phyloP scores from a whole-genome alignment of 768 basidiomycete genomes.

The Trametes sanguinea region DNA sequence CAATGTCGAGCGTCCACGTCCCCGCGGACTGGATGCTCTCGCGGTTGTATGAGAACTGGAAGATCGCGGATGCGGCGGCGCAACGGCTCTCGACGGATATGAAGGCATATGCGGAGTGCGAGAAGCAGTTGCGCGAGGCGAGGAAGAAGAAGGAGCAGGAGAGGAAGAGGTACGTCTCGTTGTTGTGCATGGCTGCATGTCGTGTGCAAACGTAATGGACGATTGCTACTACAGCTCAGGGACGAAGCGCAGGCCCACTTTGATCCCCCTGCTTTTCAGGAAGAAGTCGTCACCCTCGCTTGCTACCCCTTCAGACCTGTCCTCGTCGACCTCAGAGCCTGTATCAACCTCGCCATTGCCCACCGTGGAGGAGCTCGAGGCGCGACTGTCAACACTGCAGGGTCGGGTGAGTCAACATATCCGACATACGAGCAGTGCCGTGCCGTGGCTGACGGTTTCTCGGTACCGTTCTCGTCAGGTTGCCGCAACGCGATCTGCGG shows the following conservation, averaged over 20 bases:
- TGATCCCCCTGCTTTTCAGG: slow-evolving; percentile 2
- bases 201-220: background rate
- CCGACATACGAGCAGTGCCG: background rate
- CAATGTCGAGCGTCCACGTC: slow-evolving; percentile 5
- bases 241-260: slow-evolving; percentile 15
- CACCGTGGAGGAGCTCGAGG: slow-evolving; percentile 15
- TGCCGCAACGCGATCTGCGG: slow-evolving; percentile 6
- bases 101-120: slow-evolving; percentile 14
- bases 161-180: slow-evolving; percentile 6
- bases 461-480: slow-evolving; percentile 2
- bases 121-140: slow-evolving; percentile 14
- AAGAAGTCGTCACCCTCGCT: background rate
- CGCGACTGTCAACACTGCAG: slow-evolving; percentile 3
- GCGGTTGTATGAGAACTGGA: slow-evolving; percentile 22
- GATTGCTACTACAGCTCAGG: background rate
- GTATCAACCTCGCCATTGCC: background rate
- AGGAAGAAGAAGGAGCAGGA: slow-evolving; percentile 3
- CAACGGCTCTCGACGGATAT: slow-evolving; percentile 20
- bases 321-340: background rate
- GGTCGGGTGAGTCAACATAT: slow-evolving; percentile 10
- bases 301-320: background rate
- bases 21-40: slow-evolving; percentile 19
- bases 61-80: slow-evolving; percentile 24
- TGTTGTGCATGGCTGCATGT: background rate
- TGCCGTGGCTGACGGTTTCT: background rate